Evolutionary conservation across 2,329 filamentous ascomycete genomes (phyloP), one percentile per base, ranked within the genome.

Genomic region (Drechmeria coniospora): DNA sequence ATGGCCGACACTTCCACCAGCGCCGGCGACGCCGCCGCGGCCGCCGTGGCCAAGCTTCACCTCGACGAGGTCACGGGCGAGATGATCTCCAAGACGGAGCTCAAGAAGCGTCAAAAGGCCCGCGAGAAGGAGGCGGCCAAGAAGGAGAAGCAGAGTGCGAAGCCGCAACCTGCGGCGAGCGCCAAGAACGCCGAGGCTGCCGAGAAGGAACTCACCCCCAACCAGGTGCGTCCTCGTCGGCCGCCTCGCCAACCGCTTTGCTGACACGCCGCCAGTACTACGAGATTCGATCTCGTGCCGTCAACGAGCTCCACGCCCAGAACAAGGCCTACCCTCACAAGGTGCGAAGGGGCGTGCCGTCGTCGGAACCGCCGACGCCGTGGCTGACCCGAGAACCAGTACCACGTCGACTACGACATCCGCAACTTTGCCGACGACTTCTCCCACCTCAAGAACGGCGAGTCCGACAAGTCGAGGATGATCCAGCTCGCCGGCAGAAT

Each of bases 101-200:
- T 95, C 54, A 98, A 98, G 82, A 87, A 82, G 64, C 76, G 87
- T 47, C 73, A 86, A 63, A 98, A 98, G 81, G 68, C 77, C 50
- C 77, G 87, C 41, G 73, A 87, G 55, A 74, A 71, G 56, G 84
- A 92, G 35, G 79, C 79, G 41, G 81, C 84, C 61, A 94, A 92
- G 77, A 74, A 74, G 43, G 74, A 83, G 60, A 87, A 83, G 66
- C 79, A 74, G 16, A 79, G 81, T 28, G 65, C 71, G 27, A 75
- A 82, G 54, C 65, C 78, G 65, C 37, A 74, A 78, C 36, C 82
- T 48, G 74, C 87, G 41, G 60, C 58, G 13, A 44, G 47, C 33
- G 72, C 79, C 41, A 54, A 49, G 46, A 49, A 39, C 35, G 79
- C 83, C 47, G 79, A 93, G 50, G 65, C 61, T 17, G 47, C 50